Percentiles rank a stretch among this genome's conserved stretches.
phyloP scores from a whole-genome alignment of 306 rosid genomes.

The Trifolium fragiferum region DNA sequence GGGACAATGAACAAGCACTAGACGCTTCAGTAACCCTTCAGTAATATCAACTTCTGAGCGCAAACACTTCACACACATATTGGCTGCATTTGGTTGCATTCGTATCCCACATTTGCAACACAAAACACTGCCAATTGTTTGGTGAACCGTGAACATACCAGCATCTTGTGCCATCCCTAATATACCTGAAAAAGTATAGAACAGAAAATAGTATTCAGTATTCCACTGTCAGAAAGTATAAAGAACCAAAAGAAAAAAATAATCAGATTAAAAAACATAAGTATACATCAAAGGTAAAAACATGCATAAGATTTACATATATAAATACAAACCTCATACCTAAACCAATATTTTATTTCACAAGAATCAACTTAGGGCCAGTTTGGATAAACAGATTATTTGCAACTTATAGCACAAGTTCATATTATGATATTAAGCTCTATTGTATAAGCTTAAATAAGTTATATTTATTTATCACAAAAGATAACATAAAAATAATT shows the following conservation, averaged over 20 bases:
- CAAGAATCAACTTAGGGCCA: not conserved
- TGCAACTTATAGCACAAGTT: too few species aligned
- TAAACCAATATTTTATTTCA: not conserved
- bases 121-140: slow-evolving; percentile 16
- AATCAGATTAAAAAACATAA: not conserved
- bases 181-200: not conserved
- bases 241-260: not conserved
- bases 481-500: too few species aligned
- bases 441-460: too few species aligned
- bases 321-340: not conserved
- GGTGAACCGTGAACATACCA: slow-evolving; percentile 17
- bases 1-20: slow-evolving; percentile 22
- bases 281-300: not conserved
- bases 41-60: slow-evolving; percentile 27
- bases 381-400: too few species aligned
- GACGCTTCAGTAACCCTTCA: slow-evolving; percentile 19
- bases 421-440: too few species aligned
- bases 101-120: slow-evolving; percentile 30
- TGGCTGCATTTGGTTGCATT: slow-evolving; percentile 32
- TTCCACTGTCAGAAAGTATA: not conserved
- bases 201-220: not conserved
- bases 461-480: too few species aligned
- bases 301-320: not conserved
- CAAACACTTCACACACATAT: slow-evolving; percentile 27
- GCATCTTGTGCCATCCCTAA: slow-evolving; percentile 7